Percentiles rank a stretch among this genome's conserved stretches.
phyloP scores from a whole-genome alignment of 192 early-diverging fungal genomes.

The Spizellomyces punctatus region DNA sequence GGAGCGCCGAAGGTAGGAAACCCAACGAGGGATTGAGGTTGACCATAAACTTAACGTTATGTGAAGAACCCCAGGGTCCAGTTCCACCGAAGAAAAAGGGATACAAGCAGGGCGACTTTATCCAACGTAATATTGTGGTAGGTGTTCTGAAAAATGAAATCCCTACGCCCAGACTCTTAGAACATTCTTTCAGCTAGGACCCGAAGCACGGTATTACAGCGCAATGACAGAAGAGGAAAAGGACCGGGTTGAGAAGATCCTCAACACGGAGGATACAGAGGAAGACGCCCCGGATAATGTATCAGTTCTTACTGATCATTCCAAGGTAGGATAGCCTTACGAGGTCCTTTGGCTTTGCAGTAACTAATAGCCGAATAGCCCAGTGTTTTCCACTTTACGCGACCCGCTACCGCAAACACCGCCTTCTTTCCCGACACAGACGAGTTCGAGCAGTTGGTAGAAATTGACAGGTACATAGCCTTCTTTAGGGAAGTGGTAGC shows the following conservation, averaged over 20 bases:
- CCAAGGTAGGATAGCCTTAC: not conserved
- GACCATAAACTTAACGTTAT: not conserved
- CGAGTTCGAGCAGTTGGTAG: slow-evolving; percentile 16
- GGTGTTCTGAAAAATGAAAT: not conserved
- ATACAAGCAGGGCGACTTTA: slow-evolving; percentile 51
- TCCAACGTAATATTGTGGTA: slow-evolving; percentile 52
- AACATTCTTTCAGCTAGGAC: slow-evolving; percentile 39
- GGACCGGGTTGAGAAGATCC: slow-evolving; percentile 41
- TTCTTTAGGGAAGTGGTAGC: not conserved
- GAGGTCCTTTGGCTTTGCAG: not conserved
- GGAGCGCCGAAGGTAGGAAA: slow-evolving; percentile 5
- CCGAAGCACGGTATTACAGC: slow-evolving; percentile 50
- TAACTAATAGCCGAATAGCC: too few relatives aligned
- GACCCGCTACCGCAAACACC: slow-evolving; percentile 12
- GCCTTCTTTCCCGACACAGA: slow-evolving; percentile 27
- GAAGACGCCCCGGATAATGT: slow-evolving; percentile 10
- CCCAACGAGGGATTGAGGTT: not conserved
- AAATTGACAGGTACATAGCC: slow-evolving; percentile 26
- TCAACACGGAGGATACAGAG: slow-evolving; percentile 21
- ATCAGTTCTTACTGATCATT: not conserved
- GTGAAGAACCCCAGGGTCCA: slow-evolving; percentile 17
- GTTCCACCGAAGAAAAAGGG: slow-evolving; percentile 29
- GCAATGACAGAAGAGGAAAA: slow-evolving; percentile 54
- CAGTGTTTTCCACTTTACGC: not conserved
- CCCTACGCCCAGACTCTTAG: not conserved